These are phyloP conservation scores for Fistulina hepatica DNA, from an alignment of 1,284 basidiomycete species.

Conservation along the genomic window DNA sequence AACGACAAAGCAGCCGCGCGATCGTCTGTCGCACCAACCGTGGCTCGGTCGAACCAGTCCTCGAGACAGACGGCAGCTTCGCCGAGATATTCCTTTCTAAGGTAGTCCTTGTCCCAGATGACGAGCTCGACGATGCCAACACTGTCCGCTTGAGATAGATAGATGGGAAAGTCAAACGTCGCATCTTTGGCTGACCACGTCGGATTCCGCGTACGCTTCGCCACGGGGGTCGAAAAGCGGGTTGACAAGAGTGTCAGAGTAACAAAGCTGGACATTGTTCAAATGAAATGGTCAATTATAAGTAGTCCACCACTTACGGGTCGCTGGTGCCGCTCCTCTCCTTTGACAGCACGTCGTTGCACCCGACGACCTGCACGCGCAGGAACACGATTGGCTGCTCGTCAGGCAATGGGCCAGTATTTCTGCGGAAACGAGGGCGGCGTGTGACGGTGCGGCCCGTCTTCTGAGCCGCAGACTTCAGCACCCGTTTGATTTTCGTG, in stretches of 20 bases:
- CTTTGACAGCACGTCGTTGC: conserved; percentile 48
- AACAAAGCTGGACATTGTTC: conserved; percentile 46
- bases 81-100: conserved; percentile 89
- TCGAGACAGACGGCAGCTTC: conserved; percentile 70
- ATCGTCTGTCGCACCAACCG: no score
- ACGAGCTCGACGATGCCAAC: conserved; percentile 78
- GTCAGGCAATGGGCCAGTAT: conserved; percentile 40
- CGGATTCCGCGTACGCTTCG: conserved; percentile 73
- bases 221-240: conserved; percentile 70
- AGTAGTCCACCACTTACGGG: conserved; percentile 41
- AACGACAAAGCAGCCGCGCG: conserved; percentile 42
- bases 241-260: conserved; percentile 55
- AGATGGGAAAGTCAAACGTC: conserved; percentile 82
- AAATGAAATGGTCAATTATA: background rate
- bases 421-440: no score
- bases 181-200: conserved; percentile 60
- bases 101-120: conserved; percentile 86
- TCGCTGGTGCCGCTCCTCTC: conserved; percentile 60
- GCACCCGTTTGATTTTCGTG: no score
- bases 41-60: conserved; percentile 88
- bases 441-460: no score
- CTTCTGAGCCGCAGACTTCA: no score
- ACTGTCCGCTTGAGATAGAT: conserved; percentile 59
- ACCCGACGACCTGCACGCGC: conserved; percentile 54
- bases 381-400: conserved; percentile 58